phyloP scores from a whole-genome alignment of 257 asterid genomes.

The Przewalskia tangutica region DNA sequence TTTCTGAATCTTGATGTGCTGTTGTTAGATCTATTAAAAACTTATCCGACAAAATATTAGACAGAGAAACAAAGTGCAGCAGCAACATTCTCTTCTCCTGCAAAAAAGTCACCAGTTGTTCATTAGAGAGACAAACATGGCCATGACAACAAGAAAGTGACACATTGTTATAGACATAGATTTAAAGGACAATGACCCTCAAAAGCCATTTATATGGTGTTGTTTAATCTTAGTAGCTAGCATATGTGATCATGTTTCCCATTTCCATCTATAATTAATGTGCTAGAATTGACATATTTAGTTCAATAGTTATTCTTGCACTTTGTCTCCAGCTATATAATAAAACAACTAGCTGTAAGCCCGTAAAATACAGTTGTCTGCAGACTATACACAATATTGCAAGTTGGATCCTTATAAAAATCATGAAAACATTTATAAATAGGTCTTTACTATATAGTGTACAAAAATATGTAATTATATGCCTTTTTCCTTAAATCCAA shows the following conservation, averaged over 20 bases:
- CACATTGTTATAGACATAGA: neutral
- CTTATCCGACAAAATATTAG: neutral
- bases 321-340: neutral
- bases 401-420: neutral
- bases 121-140: neutral
- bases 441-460: neutral
- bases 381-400: neutral
- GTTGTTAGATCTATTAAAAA: neutral
- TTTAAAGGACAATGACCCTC: neutral
- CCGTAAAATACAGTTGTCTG: neutral
- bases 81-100: neutral
- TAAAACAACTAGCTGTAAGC: neutral
- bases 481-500: neutral
- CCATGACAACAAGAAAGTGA: neutral
- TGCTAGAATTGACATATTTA: neutral
- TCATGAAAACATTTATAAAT: neutral
- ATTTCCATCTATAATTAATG: neutral
- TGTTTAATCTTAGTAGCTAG: neutral
- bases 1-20: neutral
- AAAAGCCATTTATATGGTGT: neutral
- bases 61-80: neutral
- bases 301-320: neutral
- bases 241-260: conserved; percentile 1
- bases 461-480: neutral
- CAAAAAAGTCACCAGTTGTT: neutral